Conservation (phyloP, 208 protist genomes). For the Crithidia thermophila region DNA sequence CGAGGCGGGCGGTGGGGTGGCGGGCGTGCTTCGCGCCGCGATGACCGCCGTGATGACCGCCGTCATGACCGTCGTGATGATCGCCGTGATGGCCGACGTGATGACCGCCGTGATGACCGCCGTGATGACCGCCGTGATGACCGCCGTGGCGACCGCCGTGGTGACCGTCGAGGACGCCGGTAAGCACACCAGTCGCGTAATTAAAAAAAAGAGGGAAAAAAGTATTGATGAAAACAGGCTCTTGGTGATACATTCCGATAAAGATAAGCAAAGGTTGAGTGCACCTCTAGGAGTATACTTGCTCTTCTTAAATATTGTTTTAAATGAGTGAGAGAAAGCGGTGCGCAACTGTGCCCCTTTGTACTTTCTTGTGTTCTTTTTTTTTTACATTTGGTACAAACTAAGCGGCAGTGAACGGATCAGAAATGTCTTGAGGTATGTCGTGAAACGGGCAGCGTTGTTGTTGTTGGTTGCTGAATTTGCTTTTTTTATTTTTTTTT, state of each 20-base stretch:
- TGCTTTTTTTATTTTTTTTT: neutral
- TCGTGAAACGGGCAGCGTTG: no score
- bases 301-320: no score
- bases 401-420: no score
- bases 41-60: constrained; percentile 10
- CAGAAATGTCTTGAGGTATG: no score
- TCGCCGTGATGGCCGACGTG: constrained; percentile 16
- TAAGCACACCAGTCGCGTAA: neutral
- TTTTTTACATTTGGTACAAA: no score
- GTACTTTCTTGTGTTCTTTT: no score
- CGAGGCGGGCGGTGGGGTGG: constrained; percentile 5
- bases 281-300: no score
- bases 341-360: no score
- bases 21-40: constrained; percentile 12
- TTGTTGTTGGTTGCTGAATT: no score
- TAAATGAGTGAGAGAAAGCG: no score
- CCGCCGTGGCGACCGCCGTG: constrained; percentile 23
- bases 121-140: constrained; percentile 15
- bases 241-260: no score
- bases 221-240: neutral
- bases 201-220: constrained; percentile 17
- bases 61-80: constrained; percentile 7
- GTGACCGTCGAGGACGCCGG: constrained; percentile 25
- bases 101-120: constrained; percentile 11
- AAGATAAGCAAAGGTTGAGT: no score